Conservation (phyloP, 805 yeast genomes). For the Myxozyma monticola region DNA sequence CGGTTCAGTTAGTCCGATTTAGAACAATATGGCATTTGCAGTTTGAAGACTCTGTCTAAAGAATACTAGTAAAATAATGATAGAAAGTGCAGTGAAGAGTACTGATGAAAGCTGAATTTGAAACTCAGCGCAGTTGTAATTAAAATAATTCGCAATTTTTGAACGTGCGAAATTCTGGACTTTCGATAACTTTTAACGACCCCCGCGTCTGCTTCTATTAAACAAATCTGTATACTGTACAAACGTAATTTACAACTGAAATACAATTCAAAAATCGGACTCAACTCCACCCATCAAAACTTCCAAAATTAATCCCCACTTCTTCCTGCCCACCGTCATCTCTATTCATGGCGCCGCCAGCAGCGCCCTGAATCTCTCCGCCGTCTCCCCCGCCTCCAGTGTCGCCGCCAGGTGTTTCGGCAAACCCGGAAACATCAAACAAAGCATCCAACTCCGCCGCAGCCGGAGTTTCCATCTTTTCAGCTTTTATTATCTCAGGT, state of each 20-base stretch:
- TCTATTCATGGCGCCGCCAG: neutral
- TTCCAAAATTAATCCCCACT: constrained; percentile 13
- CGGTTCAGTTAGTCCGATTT: too few species aligned
- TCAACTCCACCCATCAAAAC: constrained; percentile 13
- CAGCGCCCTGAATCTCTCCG: neutral
- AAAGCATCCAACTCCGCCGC: neutral
- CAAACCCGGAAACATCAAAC: neutral
- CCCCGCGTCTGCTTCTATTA: too few species aligned
- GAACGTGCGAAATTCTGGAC: too few species aligned
- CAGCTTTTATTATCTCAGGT: neutral
- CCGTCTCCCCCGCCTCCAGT: neutral
- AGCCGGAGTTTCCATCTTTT: neutral
- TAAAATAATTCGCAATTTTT: too few species aligned
- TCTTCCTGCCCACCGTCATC: neutral
- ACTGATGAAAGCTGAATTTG: too few species aligned
- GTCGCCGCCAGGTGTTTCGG: neutral
- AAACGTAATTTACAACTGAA: too few species aligned
- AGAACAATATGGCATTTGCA: too few species aligned
- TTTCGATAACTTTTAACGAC: too few species aligned
- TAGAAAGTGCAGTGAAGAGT: too few species aligned
- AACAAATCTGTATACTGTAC: neutral
- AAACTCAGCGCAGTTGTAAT: too few species aligned
- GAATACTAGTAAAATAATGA: too few species aligned
- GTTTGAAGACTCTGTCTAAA: too few species aligned
- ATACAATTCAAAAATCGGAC: neutral